These are phyloP conservation scores for Mariannaea sp. DNA, from an alignment of 2,329 filamentous ascomycete genomes.

Conservation along the genomic window DNA sequence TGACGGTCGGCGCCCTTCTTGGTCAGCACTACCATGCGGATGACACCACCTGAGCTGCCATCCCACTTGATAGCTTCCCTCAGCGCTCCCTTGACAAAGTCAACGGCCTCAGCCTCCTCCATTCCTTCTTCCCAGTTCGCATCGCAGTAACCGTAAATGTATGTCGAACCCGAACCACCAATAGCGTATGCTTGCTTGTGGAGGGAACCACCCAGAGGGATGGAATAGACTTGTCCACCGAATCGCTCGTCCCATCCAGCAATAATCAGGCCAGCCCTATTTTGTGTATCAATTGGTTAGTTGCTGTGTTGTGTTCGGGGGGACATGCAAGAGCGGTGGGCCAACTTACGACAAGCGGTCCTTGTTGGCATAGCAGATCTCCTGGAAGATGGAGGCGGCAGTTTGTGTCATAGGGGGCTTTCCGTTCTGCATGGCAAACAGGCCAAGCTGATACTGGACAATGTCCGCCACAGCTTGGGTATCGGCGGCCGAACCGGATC, in stretches of 20 bases:
- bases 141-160: constrained; percentile 99
- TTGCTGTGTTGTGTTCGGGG: background rate
- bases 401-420: constrained; percentile 93
- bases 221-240: constrained; percentile 96
- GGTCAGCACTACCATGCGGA: constrained; percentile 96
- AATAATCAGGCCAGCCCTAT: constrained; percentile 93
- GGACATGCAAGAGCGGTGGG: background rate
- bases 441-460: constrained; percentile 91
- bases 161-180: constrained; percentile 94
- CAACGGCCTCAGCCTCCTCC: constrained; percentile 87
- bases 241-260: constrained; percentile 96
- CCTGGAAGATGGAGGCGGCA: constrained; percentile 94
- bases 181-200: constrained; percentile 98
- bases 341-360: constrained; percentile 79
- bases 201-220: constrained; percentile 92
- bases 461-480: constrained; percentile 98
- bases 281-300: constrained; percentile 24
- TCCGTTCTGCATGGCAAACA: constrained; percentile 89
- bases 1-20: constrained; percentile 88
- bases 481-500: constrained; percentile 95
- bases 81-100: constrained; percentile 90
- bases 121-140: constrained; percentile 94
- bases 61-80: constrained; percentile 99
- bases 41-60: constrained; percentile 96
- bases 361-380: constrained; percentile 98